Evolutionary conservation across 352 stramenopile species (phyloP).

Genomic region (Pythium periplocum): DNA sequence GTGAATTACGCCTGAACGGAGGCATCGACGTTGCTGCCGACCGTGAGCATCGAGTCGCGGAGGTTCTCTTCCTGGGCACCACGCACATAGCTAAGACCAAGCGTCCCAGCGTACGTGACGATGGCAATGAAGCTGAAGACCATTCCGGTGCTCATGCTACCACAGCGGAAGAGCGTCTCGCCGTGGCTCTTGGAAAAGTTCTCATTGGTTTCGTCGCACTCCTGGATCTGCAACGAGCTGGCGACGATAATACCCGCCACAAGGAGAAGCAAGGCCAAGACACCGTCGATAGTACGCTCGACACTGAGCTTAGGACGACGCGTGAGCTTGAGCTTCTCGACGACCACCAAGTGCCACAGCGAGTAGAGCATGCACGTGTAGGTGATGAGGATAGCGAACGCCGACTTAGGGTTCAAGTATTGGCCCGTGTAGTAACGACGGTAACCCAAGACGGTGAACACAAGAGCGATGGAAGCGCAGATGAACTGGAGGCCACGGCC

Average conservation of each 20-base stretch:
- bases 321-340: conserved; percentile 35
- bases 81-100: conserved; percentile 22
- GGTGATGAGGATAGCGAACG: conserved; percentile 33
- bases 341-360: conserved; percentile 33
- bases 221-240: conserved; percentile 23
- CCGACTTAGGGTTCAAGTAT: conserved; percentile 35
- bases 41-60: conserved; percentile 6
- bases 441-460: conserved; percentile 30
- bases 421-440: conserved; percentile 42
- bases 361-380: conserved; percentile 39
- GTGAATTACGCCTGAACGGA: too few species aligned
- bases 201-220: conserved; percentile 30
- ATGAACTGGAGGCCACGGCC: conserved; percentile 29
- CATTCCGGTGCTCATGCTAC: conserved; percentile 30
- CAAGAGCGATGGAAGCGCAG: conserved; percentile 22
- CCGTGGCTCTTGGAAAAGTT: conserved; percentile 26
- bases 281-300: conserved; percentile 27
- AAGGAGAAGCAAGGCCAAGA: conserved; percentile 24
- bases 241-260: conserved; percentile 32
- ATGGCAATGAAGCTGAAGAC: conserved; percentile 36
- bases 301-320: conserved; percentile 23
- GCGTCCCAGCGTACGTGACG: conserved; percentile 26
- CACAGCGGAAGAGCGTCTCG: conserved; percentile 31
- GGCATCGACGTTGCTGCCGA: neutral
- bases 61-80: conserved; percentile 10